A percentile compares a stretch with the other conserved stretches of the same genome.
Conservation (phyloP, 495 filamentous ascomycete species). For the Xylaria scruposa region DNA sequence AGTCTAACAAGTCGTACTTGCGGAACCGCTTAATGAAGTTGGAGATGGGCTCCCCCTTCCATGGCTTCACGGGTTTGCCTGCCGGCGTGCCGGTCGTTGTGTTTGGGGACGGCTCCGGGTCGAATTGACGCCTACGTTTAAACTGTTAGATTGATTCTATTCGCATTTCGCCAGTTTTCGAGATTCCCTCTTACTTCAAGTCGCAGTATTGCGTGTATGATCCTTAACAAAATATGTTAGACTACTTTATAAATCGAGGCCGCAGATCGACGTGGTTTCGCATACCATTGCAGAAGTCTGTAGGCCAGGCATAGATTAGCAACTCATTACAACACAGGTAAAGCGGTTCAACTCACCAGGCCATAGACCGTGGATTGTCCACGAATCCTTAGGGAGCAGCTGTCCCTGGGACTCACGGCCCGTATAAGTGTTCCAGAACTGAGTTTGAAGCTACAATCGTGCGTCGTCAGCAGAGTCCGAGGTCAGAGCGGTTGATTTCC, state of each 20-base stretch:
- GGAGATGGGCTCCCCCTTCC: constrained; percentile 50
- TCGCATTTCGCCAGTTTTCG: background rate
- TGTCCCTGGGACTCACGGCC: constrained; percentile 56
- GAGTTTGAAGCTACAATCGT: constrained; percentile 45
- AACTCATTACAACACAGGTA: background rate
- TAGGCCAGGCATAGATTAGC: background rate
- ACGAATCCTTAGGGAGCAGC: constrained; percentile 51
- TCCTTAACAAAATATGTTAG: constrained; percentile 36
- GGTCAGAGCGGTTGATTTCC: too few relatives aligned
- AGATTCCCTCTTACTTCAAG: constrained; percentile 34
- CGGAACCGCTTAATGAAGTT: constrained; percentile 55
- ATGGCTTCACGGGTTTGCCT: constrained; percentile 54
- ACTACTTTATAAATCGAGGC: too few relatives aligned
- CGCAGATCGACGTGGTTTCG: background rate
- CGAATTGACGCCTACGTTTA: constrained; percentile 52
- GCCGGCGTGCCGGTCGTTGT: constrained; percentile 51
- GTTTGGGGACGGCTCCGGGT: constrained; percentile 58
- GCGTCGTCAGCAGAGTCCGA: background rate
- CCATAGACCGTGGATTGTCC: constrained; percentile 61
- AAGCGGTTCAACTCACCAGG: constrained; percentile 35
- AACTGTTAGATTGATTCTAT: background rate
- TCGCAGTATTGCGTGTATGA: constrained; percentile 64
- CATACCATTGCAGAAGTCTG: constrained; percentile 42
- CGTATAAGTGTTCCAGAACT: constrained; percentile 62
- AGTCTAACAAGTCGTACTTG: constrained; percentile 53